phyloP scores from a whole-genome alignment of 2,329 filamentous ascomycete genomes.

The Geosmithia morbida region DNA sequence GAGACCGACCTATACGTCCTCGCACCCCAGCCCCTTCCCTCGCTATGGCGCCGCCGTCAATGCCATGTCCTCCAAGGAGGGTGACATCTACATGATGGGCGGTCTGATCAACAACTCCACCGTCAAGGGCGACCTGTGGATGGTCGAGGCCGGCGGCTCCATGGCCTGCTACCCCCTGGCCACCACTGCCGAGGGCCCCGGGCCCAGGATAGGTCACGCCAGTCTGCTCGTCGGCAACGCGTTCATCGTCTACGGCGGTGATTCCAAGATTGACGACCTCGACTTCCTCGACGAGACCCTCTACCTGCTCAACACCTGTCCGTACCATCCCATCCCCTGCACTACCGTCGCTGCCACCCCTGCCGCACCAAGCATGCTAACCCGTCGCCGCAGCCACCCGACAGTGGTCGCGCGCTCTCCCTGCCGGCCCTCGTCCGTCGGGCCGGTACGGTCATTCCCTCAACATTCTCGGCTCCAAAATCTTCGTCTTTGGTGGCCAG shows the following conservation, averaged over 20 bases:
- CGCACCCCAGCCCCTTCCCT: conserved; percentile 77
- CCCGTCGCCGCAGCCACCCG: conserved; percentile 55
- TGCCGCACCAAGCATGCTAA: background rate
- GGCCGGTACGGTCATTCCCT: conserved; percentile 93
- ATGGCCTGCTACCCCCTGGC: conserved; percentile 85
- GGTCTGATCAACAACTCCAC: conserved; percentile 89
- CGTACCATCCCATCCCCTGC: conserved; percentile 30
- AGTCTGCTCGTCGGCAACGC: conserved; percentile 94
- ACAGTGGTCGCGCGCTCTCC: conserved; percentile 92
- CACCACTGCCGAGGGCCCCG: conserved; percentile 86
- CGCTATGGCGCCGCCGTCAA: conserved; percentile 97
- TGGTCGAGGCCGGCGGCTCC: conserved; percentile 81
- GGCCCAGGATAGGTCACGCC: conserved; percentile 85
- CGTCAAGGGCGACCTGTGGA: conserved; percentile 94
- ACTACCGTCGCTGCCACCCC: conserved; percentile 3
- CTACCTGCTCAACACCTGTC: conserved; percentile 95
- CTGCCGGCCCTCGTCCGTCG: conserved; percentile 70
- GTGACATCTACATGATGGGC: conserved; percentile 95
- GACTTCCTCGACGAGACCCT: conserved; percentile 89
- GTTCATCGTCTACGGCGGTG: conserved; percentile 96
- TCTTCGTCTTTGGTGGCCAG: conserved; percentile 94
- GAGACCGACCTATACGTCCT: conserved; percentile 70
- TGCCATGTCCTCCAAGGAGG: conserved; percentile 82
- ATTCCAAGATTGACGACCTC: conserved; percentile 90
- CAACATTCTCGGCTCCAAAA: conserved; percentile 92